Conservation (phyloP, 441 rosid species). For the Gossypium gossypioides region DNA sequence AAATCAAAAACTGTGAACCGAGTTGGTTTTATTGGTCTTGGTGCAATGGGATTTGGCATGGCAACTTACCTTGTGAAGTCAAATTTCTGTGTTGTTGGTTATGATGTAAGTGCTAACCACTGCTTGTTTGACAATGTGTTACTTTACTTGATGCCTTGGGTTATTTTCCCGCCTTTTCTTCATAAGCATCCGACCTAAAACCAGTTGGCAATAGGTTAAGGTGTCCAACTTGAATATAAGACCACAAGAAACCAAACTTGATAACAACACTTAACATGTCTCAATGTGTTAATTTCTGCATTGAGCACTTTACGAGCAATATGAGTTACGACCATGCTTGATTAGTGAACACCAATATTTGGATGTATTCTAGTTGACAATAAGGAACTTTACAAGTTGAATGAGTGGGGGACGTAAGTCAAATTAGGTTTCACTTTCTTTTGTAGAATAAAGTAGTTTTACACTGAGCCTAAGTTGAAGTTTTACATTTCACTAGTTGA, state of each 20-base stretch:
- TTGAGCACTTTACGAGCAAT: background rate
- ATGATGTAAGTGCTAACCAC: constrained; percentile 51
- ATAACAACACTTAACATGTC: background rate
- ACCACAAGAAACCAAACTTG: background rate
- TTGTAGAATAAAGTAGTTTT: background rate
- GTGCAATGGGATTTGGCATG: constrained; percentile 99
- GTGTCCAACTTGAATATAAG: background rate
- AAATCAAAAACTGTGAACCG: constrained; percentile 46
- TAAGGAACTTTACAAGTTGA: background rate
- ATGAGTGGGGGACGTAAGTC: background rate
- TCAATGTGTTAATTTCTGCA: constrained; percentile 3
- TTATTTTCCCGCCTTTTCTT: background rate
- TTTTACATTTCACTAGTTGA: too few species aligned
- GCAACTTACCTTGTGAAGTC: constrained; percentile 74
- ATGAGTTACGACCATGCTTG: background rate
- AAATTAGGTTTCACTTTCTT: background rate
- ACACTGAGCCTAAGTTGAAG: background rate
- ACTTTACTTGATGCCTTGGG: constrained; percentile 2
- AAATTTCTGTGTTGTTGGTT: constrained; percentile 61
- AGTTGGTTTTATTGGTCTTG: constrained; percentile 90
- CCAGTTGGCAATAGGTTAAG: background rate
- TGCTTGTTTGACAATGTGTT: constrained; percentile 1
- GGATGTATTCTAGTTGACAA: background rate
- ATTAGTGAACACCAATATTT: background rate
- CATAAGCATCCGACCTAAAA: background rate